Base-by-base conservation (phyloP, 1,284 basidiomycete genomes). In the Ganoderma multipileum region DNA sequence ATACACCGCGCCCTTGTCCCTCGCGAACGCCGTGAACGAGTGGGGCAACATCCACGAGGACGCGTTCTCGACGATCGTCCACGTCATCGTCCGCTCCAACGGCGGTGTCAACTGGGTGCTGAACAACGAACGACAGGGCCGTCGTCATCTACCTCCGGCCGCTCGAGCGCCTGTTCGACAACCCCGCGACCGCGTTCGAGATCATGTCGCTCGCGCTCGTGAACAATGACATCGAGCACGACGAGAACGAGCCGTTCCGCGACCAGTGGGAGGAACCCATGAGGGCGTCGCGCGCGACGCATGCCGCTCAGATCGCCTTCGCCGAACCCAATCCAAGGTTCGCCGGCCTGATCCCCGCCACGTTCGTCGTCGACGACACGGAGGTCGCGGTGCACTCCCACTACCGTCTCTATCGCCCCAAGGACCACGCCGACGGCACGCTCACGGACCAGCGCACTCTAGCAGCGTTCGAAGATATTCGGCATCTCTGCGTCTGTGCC, bases 41-140 rank as follows among this genome's bases (percentile, higher is more conserved):
- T 65, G 64, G 64, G 57, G 36, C 28, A 58, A 50, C 30, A 42
- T 47, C 26, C 55, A 58, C 41, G 41, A 42, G 30, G 41, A 59
- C 33, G 41, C 55, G 14, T 59, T 65, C 64, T 60, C 58, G 14
- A 60, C 38, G 14, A n/a, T 63, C 61, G n/a, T 63, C 16, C 61
- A 47, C 26, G 16, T 39, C 2, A 9, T 60, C 39, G 58, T 41
- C 14, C 58, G 58, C 39, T 26, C 16, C 58, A 16, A 12, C 23
- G 58, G 58, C 58, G 58, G 58, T 7, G 39, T 18, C 39, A 26
- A 39, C 23, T 38, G 38, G n/a, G 23, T 60, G 14, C 38, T 60
- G 11, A 41, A 42, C 23, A 39, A 60, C 39, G 38, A 39, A 60
- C 39, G 38, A 60, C 6, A 23, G 38, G 23, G 11, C 20, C 39